A percentile compares a stretch with the other conserved stretches of the same genome.
Evolutionary conservation across 2,329 filamentous ascomycete genomes (phyloP).

Genomic region (Trichoderma sp.): DNA sequence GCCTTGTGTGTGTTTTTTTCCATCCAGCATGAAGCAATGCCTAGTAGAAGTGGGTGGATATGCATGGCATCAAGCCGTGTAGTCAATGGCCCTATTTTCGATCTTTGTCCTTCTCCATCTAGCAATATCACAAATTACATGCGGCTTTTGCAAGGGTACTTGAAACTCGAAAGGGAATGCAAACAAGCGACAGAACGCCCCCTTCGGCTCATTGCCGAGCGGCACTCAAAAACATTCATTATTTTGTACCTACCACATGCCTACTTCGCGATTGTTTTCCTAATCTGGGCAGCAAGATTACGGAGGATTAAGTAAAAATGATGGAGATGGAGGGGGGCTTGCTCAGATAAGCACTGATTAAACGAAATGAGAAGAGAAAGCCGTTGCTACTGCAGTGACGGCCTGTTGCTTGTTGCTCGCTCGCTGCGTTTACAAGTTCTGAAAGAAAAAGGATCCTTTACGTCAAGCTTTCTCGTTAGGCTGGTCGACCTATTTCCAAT

Average conservation of each 20-base stretch:
- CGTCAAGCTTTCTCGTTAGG: background rate
- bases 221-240: background rate
- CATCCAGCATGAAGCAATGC: too few species aligned
- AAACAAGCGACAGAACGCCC: background rate
- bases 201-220: conserved; percentile 25
- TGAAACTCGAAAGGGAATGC: background rate
- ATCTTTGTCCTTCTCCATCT: background rate
- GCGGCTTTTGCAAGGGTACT: background rate
- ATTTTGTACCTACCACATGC: too few species aligned
- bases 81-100: background rate
- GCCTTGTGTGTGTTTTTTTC: too few species aligned
- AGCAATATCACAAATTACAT: background rate
- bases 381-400: background rate
- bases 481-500: background rate
- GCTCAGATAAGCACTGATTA: background rate
- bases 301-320: background rate
- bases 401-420: background rate
- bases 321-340: background rate
- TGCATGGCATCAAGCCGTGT: background rate
- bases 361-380: background rate
- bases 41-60: background rate
- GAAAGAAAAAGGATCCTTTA: background rate
- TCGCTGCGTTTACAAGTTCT: background rate
- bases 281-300: conserved; percentile 8
- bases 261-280: conserved; percentile 1